These are phyloP conservation scores for Colletotrichum sp. DNA, from an alignment of 2,329 filamentous ascomycete species.

Conservation along the genomic window DNA sequence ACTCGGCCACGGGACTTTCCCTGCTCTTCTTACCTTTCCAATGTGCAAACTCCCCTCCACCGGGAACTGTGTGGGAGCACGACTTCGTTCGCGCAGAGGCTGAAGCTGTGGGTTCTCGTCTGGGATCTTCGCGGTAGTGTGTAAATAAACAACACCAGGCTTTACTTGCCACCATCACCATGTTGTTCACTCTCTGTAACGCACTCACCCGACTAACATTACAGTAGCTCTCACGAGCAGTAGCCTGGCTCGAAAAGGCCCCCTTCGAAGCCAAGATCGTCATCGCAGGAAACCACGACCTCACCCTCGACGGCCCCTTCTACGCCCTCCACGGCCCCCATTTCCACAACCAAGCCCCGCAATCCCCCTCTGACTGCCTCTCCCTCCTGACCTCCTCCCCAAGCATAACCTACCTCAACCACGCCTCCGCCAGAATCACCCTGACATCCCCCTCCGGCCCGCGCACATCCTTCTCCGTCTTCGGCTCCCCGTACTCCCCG, in stretches of 20 bases:
- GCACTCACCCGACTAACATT: background rate
- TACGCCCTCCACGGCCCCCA: slow-evolving; percentile 55
- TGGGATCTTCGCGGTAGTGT: background rate
- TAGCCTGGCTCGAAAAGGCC: slow-evolving; percentile 70
- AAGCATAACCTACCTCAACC: slow-evolving; percentile 68
- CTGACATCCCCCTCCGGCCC: slow-evolving; percentile 60
- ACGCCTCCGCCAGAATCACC: slow-evolving; percentile 57
- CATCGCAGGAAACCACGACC: slow-evolving; percentile 77
- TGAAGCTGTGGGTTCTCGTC: background rate
- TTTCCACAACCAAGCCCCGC: slow-evolving; percentile 61
- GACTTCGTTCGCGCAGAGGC: background rate
- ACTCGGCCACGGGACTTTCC: background rate
- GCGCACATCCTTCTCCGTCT: slow-evolving; percentile 66
- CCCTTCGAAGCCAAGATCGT: slow-evolving; percentile 74
- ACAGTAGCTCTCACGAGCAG: slow-evolving; percentile 55
- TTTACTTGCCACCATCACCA: background rate
- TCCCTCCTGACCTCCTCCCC: slow-evolving; percentile 56
- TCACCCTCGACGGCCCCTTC: slow-evolving; percentile 70
- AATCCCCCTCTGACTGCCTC: slow-evolving; percentile 59
- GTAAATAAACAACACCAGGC: background rate
- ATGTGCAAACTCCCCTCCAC: background rate
- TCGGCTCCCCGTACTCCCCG: slow-evolving; percentile 73
- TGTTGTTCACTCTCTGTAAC: too few relatives aligned
- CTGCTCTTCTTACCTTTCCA: slow-evolving; percentile 18
- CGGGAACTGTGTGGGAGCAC: background rate